Percentiles rank a stretch among this genome's conserved stretches.
Evolutionary conservation across 306 rosid genomes (phyloP).

Genomic region (Gleditsia sinensis): DNA sequence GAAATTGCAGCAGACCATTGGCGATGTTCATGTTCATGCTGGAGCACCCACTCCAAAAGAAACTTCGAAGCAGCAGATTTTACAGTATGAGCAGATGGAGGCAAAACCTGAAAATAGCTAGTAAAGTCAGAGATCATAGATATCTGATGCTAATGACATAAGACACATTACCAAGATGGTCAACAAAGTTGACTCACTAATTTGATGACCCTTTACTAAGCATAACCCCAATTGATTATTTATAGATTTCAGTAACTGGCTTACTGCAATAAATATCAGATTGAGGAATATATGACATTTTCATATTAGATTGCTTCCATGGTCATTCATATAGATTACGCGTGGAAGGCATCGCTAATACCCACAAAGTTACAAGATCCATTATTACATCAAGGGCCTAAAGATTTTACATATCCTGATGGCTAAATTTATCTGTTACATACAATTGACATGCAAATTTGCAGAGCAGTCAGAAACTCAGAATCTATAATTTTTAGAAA

Average conservation of each 20-base stretch:
- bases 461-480: conserved; percentile 25
- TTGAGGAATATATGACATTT: conserved; percentile 15
- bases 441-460: conserved; percentile 20
- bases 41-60: conserved; percentile 88
- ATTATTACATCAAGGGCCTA: conserved; percentile 11
- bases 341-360: conserved; percentile 2
- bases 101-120: conserved; percentile 67
- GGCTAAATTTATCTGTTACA: neutral
- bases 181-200: conserved; percentile 17
- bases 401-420: neutral
- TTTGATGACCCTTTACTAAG: conserved; percentile 4
- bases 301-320: conserved; percentile 27
- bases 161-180: conserved; percentile 20
- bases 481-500: conserved; percentile 23
- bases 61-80: conserved; percentile 92
- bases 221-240: conserved; percentile 24
- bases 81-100: conserved; percentile 81
- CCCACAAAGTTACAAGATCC: conserved; percentile 25
- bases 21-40: conserved; percentile 85
- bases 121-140: conserved; percentile 18
- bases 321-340: conserved; percentile 21
- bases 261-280: conserved; percentile 1
- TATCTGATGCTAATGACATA: conserved; percentile 11
- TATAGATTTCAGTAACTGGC: neutral
- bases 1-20: conserved; percentile 96